Evolutionary conservation across 495 filamentous ascomycete genomes (phyloP), one percentile per base, ranked within the genome.

Genomic region (Aspergillus olivimuriae): DNA sequence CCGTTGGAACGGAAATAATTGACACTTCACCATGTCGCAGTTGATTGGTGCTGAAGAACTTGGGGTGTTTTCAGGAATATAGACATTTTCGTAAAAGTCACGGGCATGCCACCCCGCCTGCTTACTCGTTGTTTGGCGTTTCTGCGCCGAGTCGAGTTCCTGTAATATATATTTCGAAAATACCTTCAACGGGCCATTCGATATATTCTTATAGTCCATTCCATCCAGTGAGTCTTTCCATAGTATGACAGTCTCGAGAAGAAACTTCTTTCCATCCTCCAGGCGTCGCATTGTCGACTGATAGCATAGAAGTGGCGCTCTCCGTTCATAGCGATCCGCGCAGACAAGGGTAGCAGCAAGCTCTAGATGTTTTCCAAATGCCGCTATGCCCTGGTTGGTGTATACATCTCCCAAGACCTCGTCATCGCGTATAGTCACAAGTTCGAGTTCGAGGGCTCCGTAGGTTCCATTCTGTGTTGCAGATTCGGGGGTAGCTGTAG

Each of bases 1-100:
- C 45, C 74, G 71, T 54, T 90, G 85, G 50, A 88, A 90, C 0
- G 84, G 81, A 53, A 82, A 84, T 3, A 89, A 65, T 20, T 73
- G 53, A 46, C 70, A 80, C 11, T 69, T 56, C 4, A 78, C 50
- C 7, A 66, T 34, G 12, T 54, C 53, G 31, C 65, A 64, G 49
- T 63, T 58, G 3, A 80, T 60, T n/a, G 61, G 38, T 11, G 57
- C 58, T 15, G 75, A 62, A 31, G 70, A 32, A 2, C 55, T 44
- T 34, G 56, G 30, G 17, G 63, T 65, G 24, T 62, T 59, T 4
- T 49, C 40, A 4, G 83, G 81, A 20, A 83, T 73, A 58, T 84
- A 72, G 12, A 82, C 78, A 51, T 69, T 77, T 15, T 77, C 68
- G 49, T 86, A 87, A 57, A 86, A 87, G 43, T 84, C 78, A 14